Evolutionary conservation across 2,329 filamentous ascomycete species (phyloP).

Genomic region (Apiospora saccharicola): DNA sequence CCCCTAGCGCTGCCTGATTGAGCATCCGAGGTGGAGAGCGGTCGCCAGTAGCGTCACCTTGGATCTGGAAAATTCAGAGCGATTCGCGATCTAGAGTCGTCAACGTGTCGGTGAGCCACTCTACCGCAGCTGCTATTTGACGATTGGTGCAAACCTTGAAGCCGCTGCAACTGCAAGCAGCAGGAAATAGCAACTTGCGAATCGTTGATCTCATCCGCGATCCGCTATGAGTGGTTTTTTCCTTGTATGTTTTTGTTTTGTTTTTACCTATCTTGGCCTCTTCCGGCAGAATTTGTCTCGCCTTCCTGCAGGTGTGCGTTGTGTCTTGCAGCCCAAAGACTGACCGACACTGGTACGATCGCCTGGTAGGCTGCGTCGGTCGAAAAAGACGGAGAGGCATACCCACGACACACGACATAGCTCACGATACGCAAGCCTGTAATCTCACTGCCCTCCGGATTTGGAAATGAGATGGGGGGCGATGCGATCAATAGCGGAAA

Average conservation of each 20-base stretch:
- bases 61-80: constrained; percentile 8
- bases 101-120: constrained; percentile 20
- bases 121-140: not conserved
- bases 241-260: not conserved
- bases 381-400: not conserved
- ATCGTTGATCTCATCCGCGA: not conserved
- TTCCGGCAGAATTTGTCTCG: not conserved
- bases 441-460: not conserved
- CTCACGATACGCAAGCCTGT: constrained; percentile 4
- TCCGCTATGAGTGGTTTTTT: constrained; percentile 10
- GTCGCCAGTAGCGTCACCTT: not conserved
- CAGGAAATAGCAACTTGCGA: not conserved
- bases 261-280: not conserved
- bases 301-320: constrained; percentile 4
- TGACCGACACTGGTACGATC: constrained; percentile 8
- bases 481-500: not conserved
- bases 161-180: not conserved
- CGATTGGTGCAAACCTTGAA: not conserved
- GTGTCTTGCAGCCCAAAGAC: constrained; percentile 11
- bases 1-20: not conserved
- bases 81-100: constrained; percentile 16
- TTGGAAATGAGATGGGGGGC: not conserved
- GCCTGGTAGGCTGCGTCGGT: not conserved
- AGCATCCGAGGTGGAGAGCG: not conserved
- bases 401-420: constrained; percentile 1